phyloP scores from a whole-genome alignment of 106 monocot species.

The Posidonia australis region DNA sequence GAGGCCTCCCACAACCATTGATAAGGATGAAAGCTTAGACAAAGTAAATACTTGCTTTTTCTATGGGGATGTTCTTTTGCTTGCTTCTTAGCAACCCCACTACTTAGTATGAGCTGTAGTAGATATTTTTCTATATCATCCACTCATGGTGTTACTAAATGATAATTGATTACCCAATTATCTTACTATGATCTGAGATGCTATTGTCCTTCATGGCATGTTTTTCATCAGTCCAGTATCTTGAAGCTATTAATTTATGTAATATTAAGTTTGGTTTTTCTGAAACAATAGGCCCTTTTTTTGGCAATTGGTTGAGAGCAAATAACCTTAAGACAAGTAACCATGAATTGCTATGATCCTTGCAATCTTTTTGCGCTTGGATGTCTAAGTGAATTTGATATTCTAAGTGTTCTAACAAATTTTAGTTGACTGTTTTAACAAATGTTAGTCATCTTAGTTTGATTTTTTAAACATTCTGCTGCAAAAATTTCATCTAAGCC shows the following conservation, averaged over 20 bases:
- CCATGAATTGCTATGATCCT: too few species aligned
- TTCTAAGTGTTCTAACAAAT: too few species aligned
- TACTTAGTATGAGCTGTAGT: neutral
- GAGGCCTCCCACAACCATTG: slow-evolving; percentile 41
- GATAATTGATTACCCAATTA: neutral
- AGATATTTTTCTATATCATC: neutral
- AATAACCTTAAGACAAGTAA: too few species aligned
- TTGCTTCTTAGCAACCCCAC: neutral
- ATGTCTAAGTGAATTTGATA: too few species aligned
- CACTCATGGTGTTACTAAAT: neutral
- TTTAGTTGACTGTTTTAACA: too few species aligned
- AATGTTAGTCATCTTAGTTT: too few species aligned
- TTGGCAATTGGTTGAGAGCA: too few species aligned
- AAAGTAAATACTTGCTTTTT: slow-evolving; percentile 30
- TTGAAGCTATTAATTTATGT: too few species aligned
- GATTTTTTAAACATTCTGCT: too few species aligned
- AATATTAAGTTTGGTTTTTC: neutral
- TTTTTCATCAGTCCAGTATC: neutral
- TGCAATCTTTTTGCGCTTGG: too few species aligned
- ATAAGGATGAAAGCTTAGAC: slow-evolving; percentile 64
- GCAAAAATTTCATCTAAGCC: too few species aligned
- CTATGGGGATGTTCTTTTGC: neutral
- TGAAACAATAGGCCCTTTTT: too few species aligned
- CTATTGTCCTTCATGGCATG: neutral
- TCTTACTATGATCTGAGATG: neutral